Percentiles rank a stretch among this genome's conserved stretches.
Evolutionary conservation across 768 basidiomycete species (phyloP).

Genomic region (Auricularia heimuer): DNA sequence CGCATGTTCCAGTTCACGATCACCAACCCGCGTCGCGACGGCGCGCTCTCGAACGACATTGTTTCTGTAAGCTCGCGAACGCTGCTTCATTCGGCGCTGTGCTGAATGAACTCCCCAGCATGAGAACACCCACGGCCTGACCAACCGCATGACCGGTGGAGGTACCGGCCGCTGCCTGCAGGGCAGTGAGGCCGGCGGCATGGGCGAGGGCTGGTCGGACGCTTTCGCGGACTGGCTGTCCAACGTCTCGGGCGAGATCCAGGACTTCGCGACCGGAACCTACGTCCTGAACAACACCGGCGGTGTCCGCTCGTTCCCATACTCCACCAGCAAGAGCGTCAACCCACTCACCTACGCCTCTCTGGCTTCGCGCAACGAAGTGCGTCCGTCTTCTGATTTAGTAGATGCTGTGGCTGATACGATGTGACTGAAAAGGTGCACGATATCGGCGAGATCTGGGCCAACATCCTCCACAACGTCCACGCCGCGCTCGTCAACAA

Average conservation of each 20-base stretch:
- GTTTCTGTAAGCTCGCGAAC: no score
- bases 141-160: constrained; percentile 40
- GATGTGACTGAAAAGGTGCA: constrained; percentile 23
- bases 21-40: constrained; percentile 47
- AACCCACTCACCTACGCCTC: constrained; percentile 38
- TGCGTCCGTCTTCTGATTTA: no score
- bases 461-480: constrained; percentile 31
- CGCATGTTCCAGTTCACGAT: constrained; percentile 1
- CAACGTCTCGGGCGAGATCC: constrained; percentile 28
- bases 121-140: constrained; percentile 38
- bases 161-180: constrained; percentile 52
- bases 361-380: constrained; percentile 27
- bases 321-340: constrained; percentile 37
- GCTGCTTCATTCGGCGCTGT: neutral
- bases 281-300: constrained; percentile 41
- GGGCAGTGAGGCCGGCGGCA: constrained; percentile 51
- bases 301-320: constrained; percentile 48
- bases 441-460: constrained; percentile 51
- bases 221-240: constrained; percentile 20
- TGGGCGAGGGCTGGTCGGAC: constrained; percentile 59
- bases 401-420: no score
- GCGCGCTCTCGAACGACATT: constrained; percentile 45
- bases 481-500: constrained; percentile 19
- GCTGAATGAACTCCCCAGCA: constrained; percentile 23
- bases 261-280: constrained; percentile 32